These are phyloP conservation scores for Nitzschia sp. DNA, from an alignment of 108 stramenopile genomes.

Conservation along the genomic window DNA sequence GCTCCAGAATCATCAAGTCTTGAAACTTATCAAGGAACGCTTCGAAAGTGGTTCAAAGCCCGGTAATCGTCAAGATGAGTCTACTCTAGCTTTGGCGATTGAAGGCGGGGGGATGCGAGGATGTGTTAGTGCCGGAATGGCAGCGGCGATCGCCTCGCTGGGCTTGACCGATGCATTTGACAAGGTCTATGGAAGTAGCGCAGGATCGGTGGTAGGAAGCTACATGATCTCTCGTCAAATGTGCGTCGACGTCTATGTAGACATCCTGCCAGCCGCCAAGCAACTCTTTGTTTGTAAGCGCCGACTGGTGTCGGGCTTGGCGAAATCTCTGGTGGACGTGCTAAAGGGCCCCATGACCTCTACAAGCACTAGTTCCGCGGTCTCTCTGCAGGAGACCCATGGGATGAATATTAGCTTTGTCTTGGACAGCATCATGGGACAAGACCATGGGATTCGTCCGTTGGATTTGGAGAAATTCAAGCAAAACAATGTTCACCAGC, in stretches of 20 bases:
- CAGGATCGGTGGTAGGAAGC: conserved; percentile 75
- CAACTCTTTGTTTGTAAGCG: conserved; percentile 68
- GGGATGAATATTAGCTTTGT: conserved; percentile 83
- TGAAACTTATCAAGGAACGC: conserved; percentile 61
- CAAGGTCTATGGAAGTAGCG: conserved; percentile 72
- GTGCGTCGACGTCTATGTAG: conserved; percentile 80
- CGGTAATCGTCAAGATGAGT: conserved; percentile 56
- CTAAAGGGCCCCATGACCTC: conserved; percentile 1
- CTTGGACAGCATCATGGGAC: conserved; percentile 72
- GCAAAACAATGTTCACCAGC: conserved; percentile 58
- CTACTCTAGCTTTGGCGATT: conserved; percentile 77
- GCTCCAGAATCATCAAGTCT: conserved; percentile 52
- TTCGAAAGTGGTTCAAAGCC: conserved; percentile 58
- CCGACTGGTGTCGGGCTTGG: conserved; percentile 35
- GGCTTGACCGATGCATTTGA: conserved; percentile 74
- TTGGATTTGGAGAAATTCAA: conserved; percentile 77
- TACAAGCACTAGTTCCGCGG: background rate
- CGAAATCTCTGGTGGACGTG: conserved; percentile 23
- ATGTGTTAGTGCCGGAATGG: conserved; percentile 80
- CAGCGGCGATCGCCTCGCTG: conserved; percentile 74
- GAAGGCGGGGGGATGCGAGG: conserved; percentile 87
- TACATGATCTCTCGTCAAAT: conserved; percentile 82
- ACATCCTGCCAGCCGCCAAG: conserved; percentile 66
- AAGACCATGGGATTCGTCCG: conserved; percentile 65
- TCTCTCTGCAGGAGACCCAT: conserved; percentile 1